Conservation (phyloP, 768 basidiomycete species). For the Xerocomus brunneocitrinus region DNA sequence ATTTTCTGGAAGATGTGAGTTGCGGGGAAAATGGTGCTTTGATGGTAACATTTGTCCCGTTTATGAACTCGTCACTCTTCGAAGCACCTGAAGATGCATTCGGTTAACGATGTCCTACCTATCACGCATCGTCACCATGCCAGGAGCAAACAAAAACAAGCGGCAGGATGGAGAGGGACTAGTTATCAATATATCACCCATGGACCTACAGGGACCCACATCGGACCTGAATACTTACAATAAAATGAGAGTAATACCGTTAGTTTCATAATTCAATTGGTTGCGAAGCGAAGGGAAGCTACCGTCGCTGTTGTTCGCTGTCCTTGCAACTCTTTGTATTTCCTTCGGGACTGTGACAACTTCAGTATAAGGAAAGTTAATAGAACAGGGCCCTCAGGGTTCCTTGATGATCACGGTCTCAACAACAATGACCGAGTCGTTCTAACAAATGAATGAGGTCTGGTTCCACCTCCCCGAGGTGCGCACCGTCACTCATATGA, state of each 20-base stretch:
- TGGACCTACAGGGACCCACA: conserved; percentile 26
- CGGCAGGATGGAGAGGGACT: background rate
- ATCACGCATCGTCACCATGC: conserved; percentile 9
- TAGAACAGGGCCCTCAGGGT: background rate
- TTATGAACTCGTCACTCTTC: conserved; percentile 11
- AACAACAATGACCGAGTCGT: background rate
- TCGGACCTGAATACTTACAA: conserved; percentile 13
- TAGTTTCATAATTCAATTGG: background rate
- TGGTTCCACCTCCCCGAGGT: background rate
- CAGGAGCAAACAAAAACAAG: conserved; percentile 15
- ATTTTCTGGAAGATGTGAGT: background rate
- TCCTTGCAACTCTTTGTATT: conserved; percentile 13
- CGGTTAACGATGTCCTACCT: background rate
- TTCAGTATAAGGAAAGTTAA: background rate
- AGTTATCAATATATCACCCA: background rate
- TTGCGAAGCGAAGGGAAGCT: background rate
- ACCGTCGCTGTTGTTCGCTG: background rate
- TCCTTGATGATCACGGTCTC: background rate
- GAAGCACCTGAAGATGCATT: conserved; percentile 1
- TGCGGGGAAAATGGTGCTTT: background rate
- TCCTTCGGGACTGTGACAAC: conserved; percentile 1
- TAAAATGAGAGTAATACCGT: background rate
- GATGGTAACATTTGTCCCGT: conserved; percentile 1
- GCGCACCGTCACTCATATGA: background rate
- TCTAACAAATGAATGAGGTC: background rate